A percentile compares a stretch with the other conserved stretches of the same genome.
These are phyloP conservation scores for Garcia nutans DNA, from an alignment of 345 rosid genomes.

Conservation along the genomic window DNA sequence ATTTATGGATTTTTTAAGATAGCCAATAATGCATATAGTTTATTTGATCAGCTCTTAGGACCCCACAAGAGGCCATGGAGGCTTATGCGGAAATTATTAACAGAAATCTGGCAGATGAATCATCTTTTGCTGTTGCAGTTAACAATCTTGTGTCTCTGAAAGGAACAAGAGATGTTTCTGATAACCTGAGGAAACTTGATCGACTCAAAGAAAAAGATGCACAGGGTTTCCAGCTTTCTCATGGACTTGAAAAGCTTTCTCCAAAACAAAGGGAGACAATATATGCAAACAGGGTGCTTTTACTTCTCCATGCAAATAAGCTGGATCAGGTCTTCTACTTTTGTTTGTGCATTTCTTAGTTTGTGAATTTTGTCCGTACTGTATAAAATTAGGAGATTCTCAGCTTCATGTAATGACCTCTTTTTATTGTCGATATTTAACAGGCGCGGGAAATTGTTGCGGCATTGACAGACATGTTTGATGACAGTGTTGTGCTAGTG, in stretches of 20 bases:
- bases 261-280: constrained; percentile 72
- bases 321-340: constrained; percentile 69
- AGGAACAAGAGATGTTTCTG: constrained; percentile 79
- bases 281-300: constrained; percentile 73
- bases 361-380: background rate
- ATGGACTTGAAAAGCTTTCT: constrained; percentile 73
- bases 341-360: constrained; percentile 10
- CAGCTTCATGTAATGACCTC: background rate
- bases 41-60: constrained; percentile 66
- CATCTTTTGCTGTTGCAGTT: constrained; percentile 80
- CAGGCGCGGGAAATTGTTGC: constrained; percentile 92
- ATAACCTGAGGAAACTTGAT: constrained; percentile 84
- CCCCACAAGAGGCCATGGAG: constrained; percentile 55
- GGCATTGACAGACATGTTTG: constrained; percentile 55
- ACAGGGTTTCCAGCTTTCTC: constrained; percentile 61
- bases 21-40: constrained; percentile 25
- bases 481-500: constrained; percentile 58
- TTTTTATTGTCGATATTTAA: constrained; percentile 21
- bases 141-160: constrained; percentile 76
- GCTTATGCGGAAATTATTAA: constrained; percentile 61
- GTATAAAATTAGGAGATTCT: background rate
- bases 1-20: background rate
- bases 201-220: constrained; percentile 66
- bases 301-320: constrained; percentile 93
- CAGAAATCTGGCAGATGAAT: constrained; percentile 72